A percentile compares a stretch with the other conserved stretches of the same genome.
Conservation (phyloP, 140 eudicot genomes). For the Stevia rebaudiana region DNA sequence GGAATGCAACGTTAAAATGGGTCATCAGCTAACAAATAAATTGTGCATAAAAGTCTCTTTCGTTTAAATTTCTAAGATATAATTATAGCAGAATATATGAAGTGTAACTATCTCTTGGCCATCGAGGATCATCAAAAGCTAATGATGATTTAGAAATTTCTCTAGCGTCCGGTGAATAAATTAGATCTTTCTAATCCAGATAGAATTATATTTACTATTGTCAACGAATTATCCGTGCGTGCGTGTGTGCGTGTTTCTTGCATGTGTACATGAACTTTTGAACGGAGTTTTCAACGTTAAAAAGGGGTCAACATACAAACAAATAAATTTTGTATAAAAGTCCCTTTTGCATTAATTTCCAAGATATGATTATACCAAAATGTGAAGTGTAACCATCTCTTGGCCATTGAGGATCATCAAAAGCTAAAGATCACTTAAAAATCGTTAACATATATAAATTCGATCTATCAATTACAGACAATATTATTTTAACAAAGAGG, state of each 20-base stretch:
- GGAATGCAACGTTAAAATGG: no score
- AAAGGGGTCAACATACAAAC: not conserved
- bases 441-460: no score
- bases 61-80: not conserved
- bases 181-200: no score
- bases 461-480: no score
- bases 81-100: not conserved
- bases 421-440: not conserved
- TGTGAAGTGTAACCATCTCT: not conserved
- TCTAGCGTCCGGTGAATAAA: no score
- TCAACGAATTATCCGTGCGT: no score
- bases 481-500: no score
- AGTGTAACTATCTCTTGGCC: not conserved
- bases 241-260: no score
- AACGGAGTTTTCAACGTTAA: no score
- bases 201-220: no score
- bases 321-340: not conserved
- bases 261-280: no score
- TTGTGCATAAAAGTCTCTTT: no score
- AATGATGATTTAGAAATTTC: not conserved
- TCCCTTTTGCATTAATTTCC: not conserved
- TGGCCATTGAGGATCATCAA: not conserved
- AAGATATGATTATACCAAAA: not conserved
- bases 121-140: not conserved
- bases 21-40: not conserved